A percentile compares a stretch with the other conserved stretches of the same genome.
Conservation (phyloP, 768 basidiomycete genomes). For the Leccinellum luteum region DNA sequence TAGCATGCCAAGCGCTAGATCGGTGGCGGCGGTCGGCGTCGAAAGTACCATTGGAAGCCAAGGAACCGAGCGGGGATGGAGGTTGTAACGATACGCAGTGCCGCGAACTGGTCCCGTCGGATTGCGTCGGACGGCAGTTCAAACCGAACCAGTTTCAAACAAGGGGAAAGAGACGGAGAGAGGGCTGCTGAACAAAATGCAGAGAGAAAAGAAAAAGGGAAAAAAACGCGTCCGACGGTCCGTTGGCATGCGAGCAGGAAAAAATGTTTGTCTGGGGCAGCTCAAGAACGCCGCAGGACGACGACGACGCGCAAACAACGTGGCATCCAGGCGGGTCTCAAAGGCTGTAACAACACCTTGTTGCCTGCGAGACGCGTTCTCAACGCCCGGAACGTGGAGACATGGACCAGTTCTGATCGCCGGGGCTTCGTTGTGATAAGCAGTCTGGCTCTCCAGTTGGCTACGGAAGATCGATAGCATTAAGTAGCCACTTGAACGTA, state of each 20-base stretch:
- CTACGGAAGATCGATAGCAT: not conserved
- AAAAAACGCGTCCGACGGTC: not conserved
- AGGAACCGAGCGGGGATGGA: slow-evolving; percentile 10
- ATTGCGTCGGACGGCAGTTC: not conserved
- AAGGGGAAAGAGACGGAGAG: not conserved
- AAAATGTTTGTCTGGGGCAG: not conserved
- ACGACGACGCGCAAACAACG: slow-evolving; percentile 7
- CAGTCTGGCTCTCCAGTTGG: not conserved
- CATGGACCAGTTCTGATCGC: not conserved
- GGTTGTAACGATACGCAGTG: not conserved
- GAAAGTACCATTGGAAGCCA: slow-evolving; percentile 24
- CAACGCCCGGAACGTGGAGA: not conserved
- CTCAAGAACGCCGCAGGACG: not conserved
- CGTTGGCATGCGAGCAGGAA: not conserved
- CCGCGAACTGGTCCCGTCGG: not conserved
- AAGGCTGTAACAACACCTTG: not conserved
- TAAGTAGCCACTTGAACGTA: not conserved
- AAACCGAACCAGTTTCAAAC: slow-evolving; percentile 11
- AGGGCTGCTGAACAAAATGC: not conserved
- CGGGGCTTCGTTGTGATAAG: slow-evolving; percentile 1
- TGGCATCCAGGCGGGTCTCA: slow-evolving; percentile 4
- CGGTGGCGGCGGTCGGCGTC: not conserved
- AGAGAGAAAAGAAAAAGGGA: not conserved
- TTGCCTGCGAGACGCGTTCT: not conserved
- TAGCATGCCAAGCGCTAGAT: not conserved